Conservation (phyloP, 495 filamentous ascomycete genomes). For the Aspergillus panamensis region DNA sequence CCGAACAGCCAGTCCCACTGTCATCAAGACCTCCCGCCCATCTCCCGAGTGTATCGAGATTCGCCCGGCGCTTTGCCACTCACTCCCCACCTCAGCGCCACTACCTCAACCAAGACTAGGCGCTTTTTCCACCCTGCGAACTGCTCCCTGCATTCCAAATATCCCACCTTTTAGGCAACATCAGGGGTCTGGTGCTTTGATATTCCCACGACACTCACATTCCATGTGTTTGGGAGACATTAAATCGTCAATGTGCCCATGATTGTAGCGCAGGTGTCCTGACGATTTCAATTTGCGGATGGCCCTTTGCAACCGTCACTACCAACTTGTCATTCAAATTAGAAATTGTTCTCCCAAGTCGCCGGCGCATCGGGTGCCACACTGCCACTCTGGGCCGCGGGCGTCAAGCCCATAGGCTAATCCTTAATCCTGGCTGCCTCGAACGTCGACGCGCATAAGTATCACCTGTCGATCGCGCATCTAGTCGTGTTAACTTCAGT, state of each 20-base stretch:
- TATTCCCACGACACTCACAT: background rate
- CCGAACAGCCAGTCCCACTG: background rate
- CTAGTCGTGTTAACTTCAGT: conserved; percentile 17
- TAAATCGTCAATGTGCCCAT: conserved; percentile 12
- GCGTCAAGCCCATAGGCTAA: conserved; percentile 32
- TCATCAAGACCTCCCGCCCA: conserved; percentile 2
- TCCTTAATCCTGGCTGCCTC: conserved; percentile 22
- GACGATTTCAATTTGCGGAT: conserved; percentile 17
- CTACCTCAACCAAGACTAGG: background rate
- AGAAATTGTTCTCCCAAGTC: conserved; percentile 1
- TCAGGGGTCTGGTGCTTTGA: background rate
- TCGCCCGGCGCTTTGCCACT: conserved; percentile 21
- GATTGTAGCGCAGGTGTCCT: conserved; percentile 13
- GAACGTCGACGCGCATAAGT: conserved; percentile 39
- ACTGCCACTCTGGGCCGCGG: conserved; percentile 27
- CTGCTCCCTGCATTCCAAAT: conserved; percentile 17
- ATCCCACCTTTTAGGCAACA: conserved; percentile 3
- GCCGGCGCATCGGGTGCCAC: conserved; percentile 16
- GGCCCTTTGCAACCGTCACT: conserved; percentile 7
- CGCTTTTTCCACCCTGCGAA: conserved; percentile 1
- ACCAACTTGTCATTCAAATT: conserved; percentile 5
- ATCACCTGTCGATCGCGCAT: conserved; percentile 35
- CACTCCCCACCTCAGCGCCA: conserved; percentile 15
- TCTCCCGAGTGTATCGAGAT: conserved; percentile 4
- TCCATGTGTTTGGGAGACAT: conserved; percentile 7